phyloP scores from a whole-genome alignment of 2,329 filamentous ascomycete species.

The Magnaporthales sp. region DNA sequence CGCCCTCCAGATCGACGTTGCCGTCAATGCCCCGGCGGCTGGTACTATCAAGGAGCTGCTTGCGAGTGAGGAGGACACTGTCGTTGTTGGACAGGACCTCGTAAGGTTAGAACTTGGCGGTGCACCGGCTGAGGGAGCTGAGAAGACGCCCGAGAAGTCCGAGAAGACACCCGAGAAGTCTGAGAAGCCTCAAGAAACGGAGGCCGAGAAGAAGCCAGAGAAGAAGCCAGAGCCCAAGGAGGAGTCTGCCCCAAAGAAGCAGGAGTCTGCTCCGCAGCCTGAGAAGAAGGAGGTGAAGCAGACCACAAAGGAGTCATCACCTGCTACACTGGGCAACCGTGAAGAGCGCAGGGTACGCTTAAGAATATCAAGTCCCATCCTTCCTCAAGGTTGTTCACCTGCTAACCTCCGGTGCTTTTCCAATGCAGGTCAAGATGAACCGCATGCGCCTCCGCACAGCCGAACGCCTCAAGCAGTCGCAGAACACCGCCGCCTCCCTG shows the following conservation, averaged over 20 bases:
- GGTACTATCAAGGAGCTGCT: slow-evolving; percentile 89
- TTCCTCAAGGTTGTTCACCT: not conserved
- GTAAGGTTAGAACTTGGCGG: slow-evolving; percentile 77
- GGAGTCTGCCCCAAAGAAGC: slow-evolving; percentile 21
- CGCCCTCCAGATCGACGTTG: slow-evolving; percentile 72
- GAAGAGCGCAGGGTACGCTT: slow-evolving; percentile 76
- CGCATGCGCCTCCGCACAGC: slow-evolving; percentile 96
- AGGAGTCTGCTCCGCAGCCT: slow-evolving; percentile 20
- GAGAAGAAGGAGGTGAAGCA: slow-evolving; percentile 18
- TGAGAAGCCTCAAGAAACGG: slow-evolving; percentile 7
- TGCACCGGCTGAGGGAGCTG: slow-evolving; percentile 35
- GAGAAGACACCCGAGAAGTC: slow-evolving; percentile 16
- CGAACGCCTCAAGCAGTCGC: slow-evolving; percentile 96
- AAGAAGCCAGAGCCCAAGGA: slow-evolving; percentile 27
- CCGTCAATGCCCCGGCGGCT: slow-evolving; percentile 86
- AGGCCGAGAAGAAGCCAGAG: slow-evolving; percentile 25
- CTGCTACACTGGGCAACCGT: slow-evolving; percentile 56
- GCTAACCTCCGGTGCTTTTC: not conserved
- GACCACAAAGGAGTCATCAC: slow-evolving; percentile 27
- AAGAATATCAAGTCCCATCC: not conserved
- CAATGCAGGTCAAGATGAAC: slow-evolving; percentile 90
- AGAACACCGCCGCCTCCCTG: slow-evolving; percentile 93
- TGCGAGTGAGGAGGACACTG: slow-evolving; percentile 89
- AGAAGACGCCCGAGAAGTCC: slow-evolving; percentile 24
- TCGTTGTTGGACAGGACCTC: slow-evolving; percentile 87